phyloP scores from a whole-genome alignment of 306 rosid genomes.

The Malus asiatica region DNA sequence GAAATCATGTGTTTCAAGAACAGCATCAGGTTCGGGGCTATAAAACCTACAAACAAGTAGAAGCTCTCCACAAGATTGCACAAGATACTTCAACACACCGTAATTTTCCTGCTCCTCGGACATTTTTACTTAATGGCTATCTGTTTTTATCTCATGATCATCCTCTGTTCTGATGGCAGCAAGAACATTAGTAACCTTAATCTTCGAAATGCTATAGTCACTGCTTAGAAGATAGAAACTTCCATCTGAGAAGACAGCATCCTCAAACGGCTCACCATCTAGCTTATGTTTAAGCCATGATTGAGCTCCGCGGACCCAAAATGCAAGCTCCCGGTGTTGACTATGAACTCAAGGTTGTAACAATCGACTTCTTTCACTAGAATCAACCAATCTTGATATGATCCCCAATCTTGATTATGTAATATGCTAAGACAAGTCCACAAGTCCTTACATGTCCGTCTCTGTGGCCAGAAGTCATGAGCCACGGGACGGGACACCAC shows the following conservation, averaged over 20 bases:
- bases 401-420: slow-evolving; percentile 44
- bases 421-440: too few species aligned
- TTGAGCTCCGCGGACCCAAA: slow-evolving; percentile 35
- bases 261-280: slow-evolving; percentile 48
- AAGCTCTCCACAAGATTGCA: slow-evolving; percentile 43
- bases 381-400: slow-evolving; percentile 54
- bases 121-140: slow-evolving; percentile 27
- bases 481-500: slow-evolving; percentile 61
- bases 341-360: slow-evolving; percentile 40
- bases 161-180: slow-evolving; percentile 7
- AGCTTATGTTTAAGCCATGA: slow-evolving; percentile 37
- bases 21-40: slow-evolving; percentile 15
- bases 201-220: slow-evolving; percentile 28
- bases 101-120: slow-evolving; percentile 16
- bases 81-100: slow-evolving; percentile 42
- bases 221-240: slow-evolving; percentile 45
- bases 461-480: slow-evolving; percentile 35
- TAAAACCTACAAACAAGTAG: slow-evolving; percentile 51
- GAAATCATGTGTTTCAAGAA: slow-evolving; percentile 36
- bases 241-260: slow-evolving; percentile 50
- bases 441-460: too few species aligned
- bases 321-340: slow-evolving; percentile 32
- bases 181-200: slow-evolving; percentile 23
- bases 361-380: slow-evolving; percentile 29
- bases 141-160: slow-evolving; percentile 21